These are phyloP conservation scores for Vinca minor DNA, from an alignment of 257 asterid genomes.

Conservation along the genomic window DNA sequence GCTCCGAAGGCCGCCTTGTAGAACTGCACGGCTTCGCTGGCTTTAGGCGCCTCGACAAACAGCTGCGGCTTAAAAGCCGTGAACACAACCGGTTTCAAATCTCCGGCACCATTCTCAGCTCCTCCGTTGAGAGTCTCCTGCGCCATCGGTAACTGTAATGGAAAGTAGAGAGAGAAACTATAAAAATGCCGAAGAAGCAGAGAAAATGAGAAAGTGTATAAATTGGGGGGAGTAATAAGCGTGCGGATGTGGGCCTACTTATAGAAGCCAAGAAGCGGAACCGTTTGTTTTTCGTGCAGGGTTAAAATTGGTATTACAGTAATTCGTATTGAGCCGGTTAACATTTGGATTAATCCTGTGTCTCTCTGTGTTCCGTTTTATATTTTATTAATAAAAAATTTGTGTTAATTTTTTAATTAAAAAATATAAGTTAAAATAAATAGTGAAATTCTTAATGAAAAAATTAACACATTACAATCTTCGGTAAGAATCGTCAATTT, in stretches of 20 bases:
- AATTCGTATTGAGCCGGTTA: background rate
- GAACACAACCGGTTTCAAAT: slow-evolving; percentile 30
- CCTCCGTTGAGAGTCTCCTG: slow-evolving; percentile 35
- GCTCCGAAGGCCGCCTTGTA: slow-evolving; percentile 86
- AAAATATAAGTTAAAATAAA: too few relatives aligned
- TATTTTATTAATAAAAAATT: too few relatives aligned
- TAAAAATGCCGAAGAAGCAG: background rate
- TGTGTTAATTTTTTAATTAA: too few relatives aligned
- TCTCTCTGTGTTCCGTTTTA: too few relatives aligned
- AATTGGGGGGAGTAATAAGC: background rate
- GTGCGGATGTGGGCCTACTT: slow-evolving; percentile 24
- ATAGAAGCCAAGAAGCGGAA: slow-evolving; percentile 53
- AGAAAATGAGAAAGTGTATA: background rate
- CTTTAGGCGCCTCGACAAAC: slow-evolving; percentile 59
- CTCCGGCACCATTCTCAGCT: slow-evolving; percentile 28
- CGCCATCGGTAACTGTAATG: slow-evolving; percentile 26
- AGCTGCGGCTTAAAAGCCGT: slow-evolving; percentile 56
- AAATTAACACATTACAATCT: too few relatives aligned
- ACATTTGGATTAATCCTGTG: too few relatives aligned
- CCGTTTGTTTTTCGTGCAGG: slow-evolving; percentile 20
- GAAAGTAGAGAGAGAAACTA: slow-evolving; percentile 10
- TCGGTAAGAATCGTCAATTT: too few relatives aligned
- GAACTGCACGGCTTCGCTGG: slow-evolving; percentile 65
- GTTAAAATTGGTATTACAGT: background rate
- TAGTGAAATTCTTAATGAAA: too few relatives aligned